phyloP scores from a whole-genome alignment of 805 yeast genomes.

The Nakazawaea holstii region DNA sequence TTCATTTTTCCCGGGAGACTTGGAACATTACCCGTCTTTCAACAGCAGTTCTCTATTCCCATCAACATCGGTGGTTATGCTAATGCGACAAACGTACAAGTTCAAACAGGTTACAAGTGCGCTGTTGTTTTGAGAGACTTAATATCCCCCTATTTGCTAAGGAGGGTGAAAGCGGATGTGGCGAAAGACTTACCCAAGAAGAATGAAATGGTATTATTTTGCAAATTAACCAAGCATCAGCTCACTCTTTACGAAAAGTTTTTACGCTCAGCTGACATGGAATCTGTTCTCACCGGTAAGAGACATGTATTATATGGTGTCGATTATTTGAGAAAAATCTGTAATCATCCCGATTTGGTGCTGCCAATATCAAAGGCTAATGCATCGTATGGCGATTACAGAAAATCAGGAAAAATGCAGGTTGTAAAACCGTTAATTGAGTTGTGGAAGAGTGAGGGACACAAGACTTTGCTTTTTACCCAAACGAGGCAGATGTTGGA shows the following conservation, averaged over 20 bases:
- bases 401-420: slow-evolving; percentile 82
- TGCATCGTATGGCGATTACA: slow-evolving; percentile 46
- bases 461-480: slow-evolving; percentile 79
- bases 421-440: slow-evolving; percentile 72
- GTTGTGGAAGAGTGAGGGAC: slow-evolving; percentile 73
- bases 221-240: slow-evolving; percentile 76
- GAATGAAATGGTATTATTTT: slow-evolving; percentile 89
- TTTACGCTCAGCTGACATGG: slow-evolving; percentile 68
- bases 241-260: slow-evolving; percentile 69
- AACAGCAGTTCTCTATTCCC: slow-evolving; percentile 86
- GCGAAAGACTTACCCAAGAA: slow-evolving; percentile 93
- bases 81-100: slow-evolving; percentile 92
- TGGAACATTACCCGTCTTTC: slow-evolving; percentile 93
- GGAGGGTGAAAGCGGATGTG: slow-evolving; percentile 89
- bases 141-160: slow-evolving; percentile 80
- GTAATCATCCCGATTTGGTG: slow-evolving; percentile 92
- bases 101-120: slow-evolving; percentile 93
- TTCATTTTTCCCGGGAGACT: slow-evolving; percentile 91
- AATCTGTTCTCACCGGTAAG: slow-evolving; percentile 66
- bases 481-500: slow-evolving; percentile 94
- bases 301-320: slow-evolving; percentile 85
- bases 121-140: slow-evolving; percentile 86
- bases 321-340: slow-evolving; percentile 83
- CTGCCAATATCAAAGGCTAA: slow-evolving; percentile 29
- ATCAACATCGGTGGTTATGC: slow-evolving; percentile 98